Evolutionary conservation across 179 eudicot genomes (phyloP).

Genomic region (Dionaea muscipula): DNA sequence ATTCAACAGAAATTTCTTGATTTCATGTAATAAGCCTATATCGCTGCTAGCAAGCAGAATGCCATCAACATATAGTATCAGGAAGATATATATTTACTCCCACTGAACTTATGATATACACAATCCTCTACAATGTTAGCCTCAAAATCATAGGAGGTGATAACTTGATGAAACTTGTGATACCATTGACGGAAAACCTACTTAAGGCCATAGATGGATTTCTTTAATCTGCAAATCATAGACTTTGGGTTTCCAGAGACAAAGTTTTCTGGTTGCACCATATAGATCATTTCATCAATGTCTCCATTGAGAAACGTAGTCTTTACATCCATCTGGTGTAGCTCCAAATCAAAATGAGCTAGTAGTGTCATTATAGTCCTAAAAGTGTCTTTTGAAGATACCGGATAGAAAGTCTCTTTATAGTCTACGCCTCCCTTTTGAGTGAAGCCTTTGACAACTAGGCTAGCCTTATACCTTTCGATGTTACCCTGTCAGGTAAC

Average conservation of each 20-base stretch:
- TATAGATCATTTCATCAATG: neutral
- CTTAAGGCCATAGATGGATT: neutral
- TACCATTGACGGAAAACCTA: neutral
- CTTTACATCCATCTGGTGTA: neutral
- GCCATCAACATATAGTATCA: no score
- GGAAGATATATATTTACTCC: no score
- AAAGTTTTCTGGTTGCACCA: neutral
- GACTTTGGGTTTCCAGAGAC: neutral
- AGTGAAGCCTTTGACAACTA: slow-evolving; percentile 2
- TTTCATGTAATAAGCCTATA: no score
- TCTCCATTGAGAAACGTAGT: neutral
- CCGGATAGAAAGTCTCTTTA: neutral
- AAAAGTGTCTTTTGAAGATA: neutral
- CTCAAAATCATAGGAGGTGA: no score
- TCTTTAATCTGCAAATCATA: neutral
- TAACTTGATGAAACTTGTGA: no score
- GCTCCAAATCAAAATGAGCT: neutral
- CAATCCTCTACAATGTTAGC: no score
- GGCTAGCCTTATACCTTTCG: neutral
- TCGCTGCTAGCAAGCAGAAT: no score
- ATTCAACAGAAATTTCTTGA: no score
- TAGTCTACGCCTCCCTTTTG: neutral
- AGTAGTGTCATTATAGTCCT: neutral
- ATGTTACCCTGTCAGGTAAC: neutral
- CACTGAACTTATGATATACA: no score